Base-by-base conservation (phyloP, 345 rosid species). In the Gossypium stocksii region DNA sequence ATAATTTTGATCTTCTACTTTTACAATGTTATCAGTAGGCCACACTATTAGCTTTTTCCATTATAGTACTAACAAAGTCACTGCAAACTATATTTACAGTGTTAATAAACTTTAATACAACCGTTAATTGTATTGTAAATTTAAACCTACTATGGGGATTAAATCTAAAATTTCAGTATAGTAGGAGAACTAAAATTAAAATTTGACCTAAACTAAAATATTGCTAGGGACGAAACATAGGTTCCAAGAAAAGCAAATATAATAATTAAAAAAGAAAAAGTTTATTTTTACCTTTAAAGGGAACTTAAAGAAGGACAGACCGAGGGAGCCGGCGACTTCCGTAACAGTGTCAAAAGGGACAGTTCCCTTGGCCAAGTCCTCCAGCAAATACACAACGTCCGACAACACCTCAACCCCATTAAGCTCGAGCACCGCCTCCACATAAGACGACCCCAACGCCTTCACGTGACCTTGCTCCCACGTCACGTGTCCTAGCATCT, bases 401-500 rank as follows among this genome's bases (percentile, higher is more conserved):
- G 83, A 76, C 70, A 91, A 72, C 75, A 91, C 83, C 57, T 82
- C 74, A 34, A 90, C 87, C 76, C 92, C 88, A 16, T 80, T 68
- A 19, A 94, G 70, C 68, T 89, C 85, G 74, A 93, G 78, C 79
- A 83, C 86, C 12, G 91, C 97, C 20, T 87, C 86, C 60, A 91
- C 76, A 62, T 78, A 87, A 68, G 97, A 88, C 66, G 91, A 84
- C 2, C 87, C 87, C 4, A 84, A 61, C 15, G 97, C 93, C 74
- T 71, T 77, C 82, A 94, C 91, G 79, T 84, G 93, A 1, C 91
- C 94, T 0, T 77, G 76, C 14, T 77, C 69, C 0, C 89, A 85
- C 69, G 64, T 84, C 86, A 87, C 94, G 81, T 85, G 90, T 44
- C 97, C 97, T 67, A 91, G 81, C 86, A 77, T 80, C 79, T 86